phyloP scores from a whole-genome alignment of 805 yeast species.

The Ogataea naganishii region DNA sequence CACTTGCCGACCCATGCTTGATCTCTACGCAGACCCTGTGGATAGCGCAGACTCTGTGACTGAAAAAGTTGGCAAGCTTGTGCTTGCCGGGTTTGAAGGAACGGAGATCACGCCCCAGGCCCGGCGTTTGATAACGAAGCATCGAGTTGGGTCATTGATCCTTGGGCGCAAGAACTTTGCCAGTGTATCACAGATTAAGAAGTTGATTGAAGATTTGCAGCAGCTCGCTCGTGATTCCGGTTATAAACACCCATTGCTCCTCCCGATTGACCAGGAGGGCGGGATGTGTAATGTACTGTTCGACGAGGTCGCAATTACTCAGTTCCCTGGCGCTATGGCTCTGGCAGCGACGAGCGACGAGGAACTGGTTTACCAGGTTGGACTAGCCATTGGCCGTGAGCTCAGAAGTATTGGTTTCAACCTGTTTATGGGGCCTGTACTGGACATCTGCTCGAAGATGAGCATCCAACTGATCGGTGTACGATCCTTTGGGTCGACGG shows the following conservation, averaged over 20 bases:
- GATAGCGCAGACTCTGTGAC: conserved; percentile 4
- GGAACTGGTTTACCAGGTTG: conserved; percentile 40
- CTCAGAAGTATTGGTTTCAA: conserved; percentile 46
- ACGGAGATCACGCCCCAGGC: conserved; percentile 45
- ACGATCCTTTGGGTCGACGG: conserved; percentile 52
- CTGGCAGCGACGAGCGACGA: conserved; percentile 44
- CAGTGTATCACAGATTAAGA: conserved; percentile 38
- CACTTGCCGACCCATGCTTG: too few species aligned
- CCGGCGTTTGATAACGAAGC: conserved; percentile 38
- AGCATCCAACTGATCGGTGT: conserved; percentile 52
- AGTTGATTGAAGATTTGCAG: conserved; percentile 45
- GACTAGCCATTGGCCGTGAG: conserved; percentile 45
- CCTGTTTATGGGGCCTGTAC: conserved; percentile 51
- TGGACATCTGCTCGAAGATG: conserved; percentile 50
- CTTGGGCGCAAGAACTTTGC: conserved; percentile 42
- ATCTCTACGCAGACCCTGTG: too few species aligned
- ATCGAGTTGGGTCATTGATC: conserved; percentile 43
- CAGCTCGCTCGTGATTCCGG: conserved; percentile 40
- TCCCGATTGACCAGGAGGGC: conserved; percentile 56
- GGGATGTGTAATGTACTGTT: conserved; percentile 54
- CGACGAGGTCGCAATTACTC: conserved; percentile 42
- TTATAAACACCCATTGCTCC: conserved; percentile 43
- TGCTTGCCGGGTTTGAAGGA: conserved; percentile 55
- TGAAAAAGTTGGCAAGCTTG: conserved; percentile 35
- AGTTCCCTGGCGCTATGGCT: conserved; percentile 62